These are phyloP conservation scores for Drechslerella coelobrocha DNA, from an alignment of 2,329 filamentous ascomycete species.

Conservation along the genomic window DNA sequence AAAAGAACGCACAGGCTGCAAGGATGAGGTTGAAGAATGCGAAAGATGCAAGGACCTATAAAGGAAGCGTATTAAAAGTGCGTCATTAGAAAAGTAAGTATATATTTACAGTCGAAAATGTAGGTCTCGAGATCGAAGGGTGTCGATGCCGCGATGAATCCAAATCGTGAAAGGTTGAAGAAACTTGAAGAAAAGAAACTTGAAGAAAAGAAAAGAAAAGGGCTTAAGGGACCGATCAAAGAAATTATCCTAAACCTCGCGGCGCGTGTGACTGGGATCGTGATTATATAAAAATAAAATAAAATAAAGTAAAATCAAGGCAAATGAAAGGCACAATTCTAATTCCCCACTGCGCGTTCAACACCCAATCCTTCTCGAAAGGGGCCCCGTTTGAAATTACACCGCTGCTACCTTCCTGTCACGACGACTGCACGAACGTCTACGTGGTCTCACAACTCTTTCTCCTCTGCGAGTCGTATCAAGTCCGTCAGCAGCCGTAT, in stretches of 20 bases:
- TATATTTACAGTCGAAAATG: slow-evolving; percentile 2
- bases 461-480: too few species aligned
- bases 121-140: background rate
- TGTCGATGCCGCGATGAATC: background rate
- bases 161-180: too few species aligned
- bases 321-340: background rate
- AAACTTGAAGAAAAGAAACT: too few species aligned
- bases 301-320: too few species aligned
- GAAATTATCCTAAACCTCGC: slow-evolving; percentile 7
- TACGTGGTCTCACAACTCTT: too few species aligned
- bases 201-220: background rate
- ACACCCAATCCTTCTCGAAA: background rate
- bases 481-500: too few species aligned
- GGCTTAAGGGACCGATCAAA: background rate
- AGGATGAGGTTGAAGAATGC: background rate
- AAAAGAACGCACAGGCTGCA: background rate
- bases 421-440: background rate
- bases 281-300: too few species aligned
- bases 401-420: background rate
- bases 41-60: background rate
- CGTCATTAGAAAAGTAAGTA: background rate
- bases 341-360: too few species aligned
- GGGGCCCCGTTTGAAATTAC: background rate
- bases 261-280: slow-evolving; percentile 1
- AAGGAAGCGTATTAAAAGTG: background rate